Evolutionary conservation across 179 eudicot genomes (phyloP).

Genomic region (Gypsophila paniculata): DNA sequence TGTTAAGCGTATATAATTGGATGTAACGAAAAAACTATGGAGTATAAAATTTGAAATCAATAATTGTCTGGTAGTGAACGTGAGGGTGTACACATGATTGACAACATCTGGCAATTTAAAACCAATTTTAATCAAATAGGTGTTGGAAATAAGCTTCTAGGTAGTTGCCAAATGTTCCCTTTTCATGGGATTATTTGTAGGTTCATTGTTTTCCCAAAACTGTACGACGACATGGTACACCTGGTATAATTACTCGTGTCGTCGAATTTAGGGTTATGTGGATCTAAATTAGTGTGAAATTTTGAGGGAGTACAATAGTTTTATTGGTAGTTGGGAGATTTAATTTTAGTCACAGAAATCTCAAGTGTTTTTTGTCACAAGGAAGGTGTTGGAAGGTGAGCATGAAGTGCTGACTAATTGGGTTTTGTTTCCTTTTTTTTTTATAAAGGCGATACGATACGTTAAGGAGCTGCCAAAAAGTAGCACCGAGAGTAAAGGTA

Average conservation of each 20-base stretch:
- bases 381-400: conserved; percentile 36
- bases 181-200: conserved; percentile 25
- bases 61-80: conserved; percentile 23
- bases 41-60: background rate
- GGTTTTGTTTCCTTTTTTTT: background rate
- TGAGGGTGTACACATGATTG: conserved; percentile 18
- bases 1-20: too few relatives aligned
- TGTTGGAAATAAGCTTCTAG: conserved; percentile 27
- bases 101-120: conserved; percentile 36
- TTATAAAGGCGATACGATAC: too few relatives aligned
- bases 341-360: conserved; percentile 32
- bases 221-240: too few relatives aligned
- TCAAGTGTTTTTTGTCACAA: conserved; percentile 34
- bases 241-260: background rate
- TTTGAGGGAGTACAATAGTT: too few relatives aligned
- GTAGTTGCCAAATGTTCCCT: conserved; percentile 34
- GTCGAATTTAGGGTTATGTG: conserved; percentile 24
- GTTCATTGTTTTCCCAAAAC: background rate
- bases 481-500: too few relatives aligned
- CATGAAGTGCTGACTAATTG: conserved; percentile 28
- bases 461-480: too few relatives aligned
- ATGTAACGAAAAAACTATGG: too few relatives aligned
- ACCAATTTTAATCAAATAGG: conserved; percentile 20
- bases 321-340: conserved; percentile 31
- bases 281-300: conserved; percentile 29